Conservation (phyloP, 139 green algal species). For the Asterochloris erici region DNA sequence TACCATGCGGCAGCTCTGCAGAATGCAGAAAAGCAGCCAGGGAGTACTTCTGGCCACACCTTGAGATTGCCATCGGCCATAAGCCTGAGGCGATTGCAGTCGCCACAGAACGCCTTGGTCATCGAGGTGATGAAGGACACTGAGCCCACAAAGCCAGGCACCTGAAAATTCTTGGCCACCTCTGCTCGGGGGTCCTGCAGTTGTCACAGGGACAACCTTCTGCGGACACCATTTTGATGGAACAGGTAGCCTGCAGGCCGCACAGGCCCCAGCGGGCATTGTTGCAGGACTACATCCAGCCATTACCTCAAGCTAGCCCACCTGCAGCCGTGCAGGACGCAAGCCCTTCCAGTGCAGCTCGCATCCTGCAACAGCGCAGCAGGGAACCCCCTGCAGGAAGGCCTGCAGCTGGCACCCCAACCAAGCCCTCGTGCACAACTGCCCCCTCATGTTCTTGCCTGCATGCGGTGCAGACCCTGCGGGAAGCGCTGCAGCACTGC, state of each 20-base stretch:
- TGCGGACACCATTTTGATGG: too few species aligned
- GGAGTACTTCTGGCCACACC: slow-evolving; percentile 4
- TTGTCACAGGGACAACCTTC: background rate
- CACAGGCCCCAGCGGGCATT: too few species aligned
- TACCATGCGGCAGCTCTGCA: background rate
- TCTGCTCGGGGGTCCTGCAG: slow-evolving; percentile 66
- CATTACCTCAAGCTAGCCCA: too few species aligned
- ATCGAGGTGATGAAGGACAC: slow-evolving; percentile 97
- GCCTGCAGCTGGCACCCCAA: background rate
- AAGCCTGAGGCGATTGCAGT: slow-evolving; percentile 89
- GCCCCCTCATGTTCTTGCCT: background rate
- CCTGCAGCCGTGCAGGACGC: background rate
- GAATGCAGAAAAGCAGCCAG: background rate
- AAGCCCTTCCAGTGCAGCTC: background rate
- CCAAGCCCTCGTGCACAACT: background rate
- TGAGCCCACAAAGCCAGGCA: slow-evolving; percentile 67
- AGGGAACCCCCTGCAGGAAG: background rate
- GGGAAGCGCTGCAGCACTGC: slow-evolving; percentile 8
- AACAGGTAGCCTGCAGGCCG: too few species aligned
- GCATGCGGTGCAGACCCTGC: slow-evolving; percentile 36
- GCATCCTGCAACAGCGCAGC: background rate
- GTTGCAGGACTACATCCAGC: too few species aligned
- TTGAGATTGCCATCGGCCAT: slow-evolving; percentile 96
- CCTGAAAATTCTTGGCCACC: slow-evolving; percentile 93
- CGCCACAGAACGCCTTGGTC: slow-evolving; percentile 93